Conservation (phyloP, 2,329 filamentous ascomycete species). For the Fusarium siculi region DNA sequence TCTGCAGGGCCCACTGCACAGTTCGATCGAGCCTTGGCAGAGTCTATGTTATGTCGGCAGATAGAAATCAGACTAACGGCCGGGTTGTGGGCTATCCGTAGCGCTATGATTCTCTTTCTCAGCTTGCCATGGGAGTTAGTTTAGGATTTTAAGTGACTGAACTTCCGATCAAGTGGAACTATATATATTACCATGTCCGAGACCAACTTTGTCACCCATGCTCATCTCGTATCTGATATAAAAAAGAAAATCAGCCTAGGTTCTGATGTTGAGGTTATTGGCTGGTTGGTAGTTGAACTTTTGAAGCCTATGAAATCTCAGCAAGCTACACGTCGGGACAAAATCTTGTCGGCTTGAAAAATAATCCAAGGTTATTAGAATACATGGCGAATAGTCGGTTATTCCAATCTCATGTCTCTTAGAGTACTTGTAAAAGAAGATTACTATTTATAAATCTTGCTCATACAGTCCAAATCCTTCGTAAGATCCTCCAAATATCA, state of each 20-base stretch:
- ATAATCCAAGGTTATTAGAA: neutral
- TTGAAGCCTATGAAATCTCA: fast-evolving
- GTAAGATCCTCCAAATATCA: too few relatives aligned
- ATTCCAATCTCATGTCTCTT: fast-evolving
- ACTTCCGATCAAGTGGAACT: neutral
- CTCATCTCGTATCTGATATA: too few relatives aligned
- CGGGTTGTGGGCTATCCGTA: neutral
- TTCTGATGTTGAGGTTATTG: fast-evolving
- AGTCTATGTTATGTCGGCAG: neutral
- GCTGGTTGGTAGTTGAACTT: neutral
- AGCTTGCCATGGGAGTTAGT: neutral
- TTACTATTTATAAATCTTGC: fast-evolving
- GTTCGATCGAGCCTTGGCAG: neutral
- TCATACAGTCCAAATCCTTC: neutral
- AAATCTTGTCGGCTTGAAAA: neutral
- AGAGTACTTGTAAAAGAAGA: too few relatives aligned
- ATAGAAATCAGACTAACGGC: neutral
- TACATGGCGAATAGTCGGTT: fast-evolving
- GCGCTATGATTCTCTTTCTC: too few relatives aligned
- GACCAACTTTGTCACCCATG: neutral
- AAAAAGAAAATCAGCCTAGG: fast-evolving
- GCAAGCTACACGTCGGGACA: fast-evolving
- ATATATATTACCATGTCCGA: neutral
- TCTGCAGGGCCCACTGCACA: neutral
- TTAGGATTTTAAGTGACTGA: fast-evolving